Evolutionary conservation across 495 filamentous ascomycete species (phyloP), one percentile per base, ranked within the genome.

Genomic region (Rhypophila decipiens): DNA sequence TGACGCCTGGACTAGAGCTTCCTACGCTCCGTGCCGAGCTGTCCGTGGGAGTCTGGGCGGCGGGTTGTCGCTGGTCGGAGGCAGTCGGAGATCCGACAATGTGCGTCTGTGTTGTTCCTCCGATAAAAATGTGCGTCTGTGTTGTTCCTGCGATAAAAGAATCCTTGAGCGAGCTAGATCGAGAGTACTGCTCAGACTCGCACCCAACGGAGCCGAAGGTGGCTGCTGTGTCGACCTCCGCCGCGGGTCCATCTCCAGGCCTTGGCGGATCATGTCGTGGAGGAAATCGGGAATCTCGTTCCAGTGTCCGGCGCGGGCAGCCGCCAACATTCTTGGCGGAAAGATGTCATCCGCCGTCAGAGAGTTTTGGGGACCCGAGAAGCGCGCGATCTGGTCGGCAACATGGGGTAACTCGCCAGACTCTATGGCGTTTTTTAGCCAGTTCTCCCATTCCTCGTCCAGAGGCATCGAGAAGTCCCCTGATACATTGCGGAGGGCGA

Each of bases 381-480:
- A 59, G 5, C 58, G 58, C 15, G 61, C 55, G 19, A 64, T 65
- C 47, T 68, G 69, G 23, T 68, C 67, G 11, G 67, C 59, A 15
- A 67, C 62, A 39, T 68, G 63, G 19, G 69, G 66, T 13, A 79
- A 55, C 46, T 74, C 68, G 43, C 76, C 76, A 9, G 69, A 65
- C 42, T 91, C 88, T 24, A 83, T 79, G 38, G 82, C 82, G 55
- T 88, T 86, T 61, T 90, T 90, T 29, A 93, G 63, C 84, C 85
- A 93, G 64, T 88, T 85, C 63, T 93, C 87, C 82, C 82, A 91
- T 49, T 86, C 84, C 46, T 85, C 81, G 56, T 94, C 86, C 29
- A 88, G 72, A 18, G 79, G 78, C 27, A 82, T 76, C 5, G 64
- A 78, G 51, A 62, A 70, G 72, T 67, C 84, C 58, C 75, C 83